phyloP scores from a whole-genome alignment of 164 flowering plant species.

The Akebia trifoliata region DNA sequence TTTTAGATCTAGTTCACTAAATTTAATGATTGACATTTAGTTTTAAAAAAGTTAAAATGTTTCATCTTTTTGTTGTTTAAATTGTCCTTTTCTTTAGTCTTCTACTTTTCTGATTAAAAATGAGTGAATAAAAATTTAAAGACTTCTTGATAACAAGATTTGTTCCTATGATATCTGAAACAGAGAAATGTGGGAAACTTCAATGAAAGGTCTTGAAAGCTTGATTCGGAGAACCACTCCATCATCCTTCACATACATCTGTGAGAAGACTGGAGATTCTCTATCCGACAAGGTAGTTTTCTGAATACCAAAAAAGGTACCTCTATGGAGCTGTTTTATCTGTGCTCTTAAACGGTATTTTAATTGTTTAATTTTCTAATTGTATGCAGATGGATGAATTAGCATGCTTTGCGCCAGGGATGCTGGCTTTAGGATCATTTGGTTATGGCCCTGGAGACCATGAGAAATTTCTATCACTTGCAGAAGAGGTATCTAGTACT shows the following conservation, averaged over 20 bases:
- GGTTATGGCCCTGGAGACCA: slow-evolving; percentile 78
- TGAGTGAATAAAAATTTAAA: not conserved
- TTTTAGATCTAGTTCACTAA: too few relatives aligned
- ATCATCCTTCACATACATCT: slow-evolving; percentile 81
- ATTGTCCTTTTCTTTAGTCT: too few relatives aligned
- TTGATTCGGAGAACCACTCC: slow-evolving; percentile 79
- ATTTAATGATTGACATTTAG: too few relatives aligned
- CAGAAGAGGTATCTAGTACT: slow-evolving; percentile 76
- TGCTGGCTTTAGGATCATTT: slow-evolving; percentile 89
- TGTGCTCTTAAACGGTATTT: not conserved
- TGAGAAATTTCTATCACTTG: slow-evolving; percentile 64
- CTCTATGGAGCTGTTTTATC: not conserved
- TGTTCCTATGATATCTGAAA: slow-evolving; percentile 5
- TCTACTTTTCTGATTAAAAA: too few relatives aligned
- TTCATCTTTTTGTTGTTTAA: too few relatives aligned
- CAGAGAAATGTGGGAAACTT: slow-evolving; percentile 98
- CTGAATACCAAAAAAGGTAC: slow-evolving; percentile 1
- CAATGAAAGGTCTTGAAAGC: slow-evolving; percentile 82
- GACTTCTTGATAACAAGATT: not conserved
- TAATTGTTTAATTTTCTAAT: slow-evolving; percentile 1
- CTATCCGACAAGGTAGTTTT: slow-evolving; percentile 62
- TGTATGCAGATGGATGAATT: slow-evolving; percentile 97
- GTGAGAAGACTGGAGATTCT: slow-evolving; percentile 79
- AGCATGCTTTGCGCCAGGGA: slow-evolving; percentile 99
- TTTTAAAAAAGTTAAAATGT: too few relatives aligned